Conservation (phyloP, 768 basidiomycete genomes). For the Mycena pura region DNA sequence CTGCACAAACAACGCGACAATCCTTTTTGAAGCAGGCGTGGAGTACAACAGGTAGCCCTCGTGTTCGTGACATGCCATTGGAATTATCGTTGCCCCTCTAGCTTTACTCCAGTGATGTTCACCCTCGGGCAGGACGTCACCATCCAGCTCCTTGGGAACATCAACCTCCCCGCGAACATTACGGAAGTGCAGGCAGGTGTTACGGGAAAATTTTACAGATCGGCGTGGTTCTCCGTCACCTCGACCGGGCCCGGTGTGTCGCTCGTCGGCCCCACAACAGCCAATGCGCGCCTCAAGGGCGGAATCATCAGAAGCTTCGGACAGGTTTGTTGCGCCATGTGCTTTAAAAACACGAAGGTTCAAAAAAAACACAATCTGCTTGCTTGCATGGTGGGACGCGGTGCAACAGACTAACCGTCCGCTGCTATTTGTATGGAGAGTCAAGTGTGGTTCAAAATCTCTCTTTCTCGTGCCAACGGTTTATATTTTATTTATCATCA, state of each 20-base stretch:
- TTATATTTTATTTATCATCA: background rate
- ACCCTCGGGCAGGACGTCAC: slow-evolving; percentile 21
- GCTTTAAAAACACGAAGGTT: background rate
- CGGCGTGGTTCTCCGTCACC: slow-evolving; percentile 20
- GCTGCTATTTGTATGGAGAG: slow-evolving; percentile 18
- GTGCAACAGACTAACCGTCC: slow-evolving; percentile 17
- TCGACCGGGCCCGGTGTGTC: slow-evolving; percentile 20
- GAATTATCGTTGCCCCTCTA: background rate
- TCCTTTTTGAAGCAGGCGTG: slow-evolving; percentile 14
- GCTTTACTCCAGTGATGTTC: slow-evolving; percentile 23
- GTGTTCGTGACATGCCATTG: background rate
- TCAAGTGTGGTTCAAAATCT: background rate
- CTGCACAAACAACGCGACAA: slow-evolving; percentile 22
- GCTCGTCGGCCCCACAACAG: slow-evolving; percentile 16
- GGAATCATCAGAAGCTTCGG: slow-evolving; percentile 24
- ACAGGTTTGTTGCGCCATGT: slow-evolving; percentile 5
- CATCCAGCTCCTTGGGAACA: slow-evolving; percentile 19
- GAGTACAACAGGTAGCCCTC: slow-evolving; percentile 20
- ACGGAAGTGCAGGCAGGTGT: slow-evolving; percentile 23
- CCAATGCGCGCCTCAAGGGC: slow-evolving; percentile 8
- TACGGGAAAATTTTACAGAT: slow-evolving; percentile 15
- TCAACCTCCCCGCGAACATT: slow-evolving; percentile 24
- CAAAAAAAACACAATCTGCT: background rate
- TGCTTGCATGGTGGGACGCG: slow-evolving; percentile 17
- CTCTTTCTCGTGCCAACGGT: background rate